phyloP scores from a whole-genome alignment of 106 monocot species.

The Platanthera guangdongensis region DNA sequence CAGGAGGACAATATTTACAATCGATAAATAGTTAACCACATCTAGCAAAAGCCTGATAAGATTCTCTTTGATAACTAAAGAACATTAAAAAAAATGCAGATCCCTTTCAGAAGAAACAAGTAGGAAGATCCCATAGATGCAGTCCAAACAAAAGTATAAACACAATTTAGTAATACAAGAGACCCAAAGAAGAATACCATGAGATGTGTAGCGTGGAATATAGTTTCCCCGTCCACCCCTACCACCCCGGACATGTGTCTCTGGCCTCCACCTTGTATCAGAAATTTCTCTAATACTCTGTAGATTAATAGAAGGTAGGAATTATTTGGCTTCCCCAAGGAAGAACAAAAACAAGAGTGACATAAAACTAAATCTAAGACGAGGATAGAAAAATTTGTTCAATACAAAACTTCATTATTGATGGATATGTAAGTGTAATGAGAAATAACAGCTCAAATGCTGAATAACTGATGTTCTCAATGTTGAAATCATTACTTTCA shows the following conservation, averaged over 20 bases:
- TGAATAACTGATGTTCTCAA: neutral
- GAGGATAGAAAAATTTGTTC: neutral
- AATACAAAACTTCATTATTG: neutral
- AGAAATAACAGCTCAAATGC: neutral
- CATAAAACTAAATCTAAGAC: neutral
- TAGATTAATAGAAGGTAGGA: neutral
- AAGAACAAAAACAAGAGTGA: neutral
- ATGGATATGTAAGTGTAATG: neutral
- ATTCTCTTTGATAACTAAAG: neutral
- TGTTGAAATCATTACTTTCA: neutral
- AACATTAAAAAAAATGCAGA: neutral
- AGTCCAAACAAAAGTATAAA: neutral
- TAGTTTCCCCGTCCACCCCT: conserved; percentile 53
- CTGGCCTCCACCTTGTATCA: conserved; percentile 46
- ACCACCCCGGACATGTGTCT: conserved; percentile 44
- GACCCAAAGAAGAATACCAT: conserved; percentile 30
- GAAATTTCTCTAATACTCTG: conserved; percentile 38
- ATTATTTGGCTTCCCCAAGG: neutral
- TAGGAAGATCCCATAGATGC: neutral
- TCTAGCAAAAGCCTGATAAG: neutral
- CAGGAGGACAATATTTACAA: neutral
- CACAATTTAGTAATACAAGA: neutral
- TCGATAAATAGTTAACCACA: conserved; percentile 1
- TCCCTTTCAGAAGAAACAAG: neutral
- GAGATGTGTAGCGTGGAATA: conserved; percentile 28